Evolutionary conservation across 192 early-diverging fungal species (phyloP).

Genomic region (Podila horticola): DNA sequence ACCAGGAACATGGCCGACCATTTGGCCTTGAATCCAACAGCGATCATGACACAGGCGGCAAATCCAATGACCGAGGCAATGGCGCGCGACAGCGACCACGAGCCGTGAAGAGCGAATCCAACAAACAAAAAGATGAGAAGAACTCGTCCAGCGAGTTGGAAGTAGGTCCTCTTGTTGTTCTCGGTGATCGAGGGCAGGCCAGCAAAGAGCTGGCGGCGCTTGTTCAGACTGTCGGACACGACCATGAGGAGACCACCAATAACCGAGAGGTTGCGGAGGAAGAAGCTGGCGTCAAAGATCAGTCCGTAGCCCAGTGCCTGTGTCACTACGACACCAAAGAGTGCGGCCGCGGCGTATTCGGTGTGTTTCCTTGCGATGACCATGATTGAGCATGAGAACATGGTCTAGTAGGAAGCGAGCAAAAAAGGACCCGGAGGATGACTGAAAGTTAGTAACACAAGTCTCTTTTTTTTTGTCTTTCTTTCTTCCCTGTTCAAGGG

Average conservation of each 20-base stretch:
- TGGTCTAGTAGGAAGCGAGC: conserved; percentile 55
- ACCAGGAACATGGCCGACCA: conserved; percentile 95
- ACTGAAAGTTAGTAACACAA: not conserved
- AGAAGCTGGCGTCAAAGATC: conserved; percentile 89
- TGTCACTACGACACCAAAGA: conserved; percentile 83
- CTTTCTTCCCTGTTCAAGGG: not conserved
- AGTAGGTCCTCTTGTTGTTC: conserved; percentile 86
- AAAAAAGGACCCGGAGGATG: not conserved
- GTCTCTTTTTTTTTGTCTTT: not conserved
- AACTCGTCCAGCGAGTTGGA: conserved; percentile 92
- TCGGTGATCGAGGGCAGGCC: conserved; percentile 89
- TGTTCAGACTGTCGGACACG: conserved; percentile 80
- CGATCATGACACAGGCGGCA: conserved; percentile 92
- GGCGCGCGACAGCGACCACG: conserved; percentile 77
- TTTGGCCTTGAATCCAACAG: conserved; percentile 98
- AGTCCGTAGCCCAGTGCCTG: conserved; percentile 96
- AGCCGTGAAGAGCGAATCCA: conserved; percentile 88
- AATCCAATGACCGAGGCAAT: conserved; percentile 80
- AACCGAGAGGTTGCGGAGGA: conserved; percentile 94
- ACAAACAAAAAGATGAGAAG: conserved; percentile 94
- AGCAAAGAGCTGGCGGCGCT: conserved; percentile 84
- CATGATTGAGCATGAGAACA: conserved; percentile 85
- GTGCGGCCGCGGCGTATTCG: conserved; percentile 83
- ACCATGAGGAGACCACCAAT: conserved; percentile 95
- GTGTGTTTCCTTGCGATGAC: conserved; percentile 87